A percentile compares a stretch with the other conserved stretches of the same genome.
Conservation (phyloP, 1,284 basidiomycete species). For the Naganishia sp. region DNA sequence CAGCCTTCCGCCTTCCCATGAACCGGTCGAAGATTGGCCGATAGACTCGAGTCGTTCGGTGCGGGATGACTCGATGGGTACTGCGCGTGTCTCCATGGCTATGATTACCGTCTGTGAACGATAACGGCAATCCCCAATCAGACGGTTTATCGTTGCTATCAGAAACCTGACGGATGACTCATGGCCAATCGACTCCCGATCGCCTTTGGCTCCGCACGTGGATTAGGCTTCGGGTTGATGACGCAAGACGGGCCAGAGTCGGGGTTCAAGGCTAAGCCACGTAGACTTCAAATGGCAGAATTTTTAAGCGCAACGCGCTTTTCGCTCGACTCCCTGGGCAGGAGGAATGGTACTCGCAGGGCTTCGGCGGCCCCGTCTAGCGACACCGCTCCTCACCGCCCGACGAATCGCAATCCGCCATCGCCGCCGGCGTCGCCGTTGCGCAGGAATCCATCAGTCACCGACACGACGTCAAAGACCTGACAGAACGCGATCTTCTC, state of each 20-base stretch:
- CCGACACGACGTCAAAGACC: neutral
- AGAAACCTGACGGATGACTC: neutral
- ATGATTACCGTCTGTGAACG: neutral
- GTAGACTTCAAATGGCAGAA: slow-evolving; percentile 12
- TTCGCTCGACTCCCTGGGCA: neutral
- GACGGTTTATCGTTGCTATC: neutral
- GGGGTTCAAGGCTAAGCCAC: slow-evolving; percentile 8
- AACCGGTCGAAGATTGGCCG: slow-evolving; percentile 27
- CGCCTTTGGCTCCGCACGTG: slow-evolving; percentile 14
- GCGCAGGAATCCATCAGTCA: neutral
- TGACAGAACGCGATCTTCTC: neutral
- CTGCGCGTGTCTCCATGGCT: slow-evolving; percentile 14
- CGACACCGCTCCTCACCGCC: neutral
- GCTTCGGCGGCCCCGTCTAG: neutral
- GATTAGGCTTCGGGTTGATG: neutral
- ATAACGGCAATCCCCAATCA: neutral
- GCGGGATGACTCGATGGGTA: slow-evolving; percentile 20
- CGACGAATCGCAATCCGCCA: slow-evolving; percentile 23
- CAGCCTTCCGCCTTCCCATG: slow-evolving; percentile 24
- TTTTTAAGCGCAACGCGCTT: slow-evolving; percentile 1
- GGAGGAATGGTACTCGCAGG: too few relatives aligned
- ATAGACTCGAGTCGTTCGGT: slow-evolving; percentile 25
- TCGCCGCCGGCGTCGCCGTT: neutral
- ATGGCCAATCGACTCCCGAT: neutral
- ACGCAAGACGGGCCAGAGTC: slow-evolving; percentile 8